Conservation (phyloP, 495 filamentous ascomycete species). For the Neurospora hispaniola region DNA sequence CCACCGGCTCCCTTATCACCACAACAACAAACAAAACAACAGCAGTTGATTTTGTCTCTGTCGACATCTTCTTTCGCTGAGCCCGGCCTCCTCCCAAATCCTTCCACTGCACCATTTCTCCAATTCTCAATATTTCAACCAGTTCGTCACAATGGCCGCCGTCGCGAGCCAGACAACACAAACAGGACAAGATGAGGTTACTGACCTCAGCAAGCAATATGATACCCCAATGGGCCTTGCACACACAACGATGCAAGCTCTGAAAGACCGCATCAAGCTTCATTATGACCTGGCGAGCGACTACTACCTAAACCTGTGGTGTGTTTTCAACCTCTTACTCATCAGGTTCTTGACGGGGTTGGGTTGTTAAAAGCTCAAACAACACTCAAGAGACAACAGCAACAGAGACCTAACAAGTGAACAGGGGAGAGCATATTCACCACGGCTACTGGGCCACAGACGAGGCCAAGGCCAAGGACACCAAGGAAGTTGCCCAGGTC, state of each 20-base stretch:
- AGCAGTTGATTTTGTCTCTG: background rate
- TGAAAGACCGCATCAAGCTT: slow-evolving; percentile 47
- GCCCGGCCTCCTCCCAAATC: background rate
- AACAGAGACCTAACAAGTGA: background rate
- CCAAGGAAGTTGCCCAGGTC: slow-evolving; percentile 41
- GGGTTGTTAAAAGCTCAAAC: background rate
- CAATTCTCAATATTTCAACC: background rate
- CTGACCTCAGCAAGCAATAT: slow-evolving; percentile 33
- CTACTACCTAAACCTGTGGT: slow-evolving; percentile 44
- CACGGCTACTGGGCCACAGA: slow-evolving; percentile 43
- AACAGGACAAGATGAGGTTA: slow-evolving; percentile 5
- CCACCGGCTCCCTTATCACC: background rate
- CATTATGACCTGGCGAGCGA: slow-evolving; percentile 50
- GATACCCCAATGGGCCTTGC: slow-evolving; percentile 38
- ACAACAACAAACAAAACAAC: background rate
- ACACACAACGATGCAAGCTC: slow-evolving; percentile 40
- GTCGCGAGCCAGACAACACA: background rate
- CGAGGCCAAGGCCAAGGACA: slow-evolving; percentile 25
- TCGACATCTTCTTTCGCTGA: background rate
- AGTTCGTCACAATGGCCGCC: background rate
- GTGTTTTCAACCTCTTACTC: slow-evolving; percentile 4
- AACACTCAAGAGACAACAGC: background rate
- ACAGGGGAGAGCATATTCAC: slow-evolving; percentile 51
- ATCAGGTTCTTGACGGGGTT: background rate
- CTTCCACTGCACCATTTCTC: background rate